Base-by-base conservation (phyloP, 371 early-diverging fungal species). In the Rhizopus arrhizus region DNA sequence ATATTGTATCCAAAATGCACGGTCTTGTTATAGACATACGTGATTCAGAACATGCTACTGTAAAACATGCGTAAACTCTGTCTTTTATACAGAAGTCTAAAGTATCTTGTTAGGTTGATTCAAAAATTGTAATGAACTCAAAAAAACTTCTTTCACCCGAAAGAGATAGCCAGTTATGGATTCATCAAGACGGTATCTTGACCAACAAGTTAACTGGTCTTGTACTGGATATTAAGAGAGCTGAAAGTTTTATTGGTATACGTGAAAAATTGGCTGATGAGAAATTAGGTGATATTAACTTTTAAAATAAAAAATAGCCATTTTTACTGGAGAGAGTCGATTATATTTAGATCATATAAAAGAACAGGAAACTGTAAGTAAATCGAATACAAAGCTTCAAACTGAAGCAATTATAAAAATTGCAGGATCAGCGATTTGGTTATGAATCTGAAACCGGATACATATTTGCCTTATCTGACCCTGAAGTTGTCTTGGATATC, bases 171-270 rank as follows among this genome's bases (percentile, higher is more conserved):
- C 77, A 77, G 46, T 70, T 77, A 7, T 77, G 74, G 74, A 74
- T 77, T n/a, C 72, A 77, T 33, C 74, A 77, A 53, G 52, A 66
- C 42, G 77, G 77, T 52, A 72, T 73, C n/a, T 65, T 77, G 43
- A 77, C 77, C 31, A 77, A 77, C 68, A 77, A 77, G 50, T 45
- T 56, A 3, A 61, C 65, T 2, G 77, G 74, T 48, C 61, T 73
- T 7, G 74, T 77, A 2, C 58, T 77, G 36, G 77, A 77, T 41
- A 68, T 77, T 31, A 66, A 74, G 33, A 58, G 53, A 22, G 69
- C 77, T 8, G 70, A 69, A 50, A 72, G 68, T 42, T 73, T 77
- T 61, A 57, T 67, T 43, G 72, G 77, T 77, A 67, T 57, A 52
- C 11, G 16, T 16, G 4, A 13, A 31, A 5, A 7, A 48, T 51